Conservation (phyloP, 169 alveolate species). For the Cryptosporidium sp. region DNA sequence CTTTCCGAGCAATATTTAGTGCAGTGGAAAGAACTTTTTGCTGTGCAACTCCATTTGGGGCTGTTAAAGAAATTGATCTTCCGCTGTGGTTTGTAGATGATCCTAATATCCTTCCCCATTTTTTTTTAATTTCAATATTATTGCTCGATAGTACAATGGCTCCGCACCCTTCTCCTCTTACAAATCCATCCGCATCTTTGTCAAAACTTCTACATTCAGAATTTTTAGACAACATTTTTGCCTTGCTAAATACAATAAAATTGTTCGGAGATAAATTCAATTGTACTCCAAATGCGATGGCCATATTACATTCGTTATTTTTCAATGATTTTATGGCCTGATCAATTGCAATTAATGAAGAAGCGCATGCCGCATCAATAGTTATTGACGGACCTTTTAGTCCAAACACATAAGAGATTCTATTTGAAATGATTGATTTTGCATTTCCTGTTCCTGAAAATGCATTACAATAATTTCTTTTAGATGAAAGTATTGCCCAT, state of each 20-base stretch:
- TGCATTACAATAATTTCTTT: constrained; percentile 53
- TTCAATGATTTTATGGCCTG: constrained; percentile 46
- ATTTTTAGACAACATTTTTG: constrained; percentile 79
- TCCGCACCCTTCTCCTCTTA: constrained; percentile 83
- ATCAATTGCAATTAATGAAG: constrained; percentile 69
- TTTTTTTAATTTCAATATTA: not conserved
- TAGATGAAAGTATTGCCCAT: constrained; percentile 42
- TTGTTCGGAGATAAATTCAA: constrained; percentile 65
- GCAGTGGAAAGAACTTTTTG: constrained; percentile 79
- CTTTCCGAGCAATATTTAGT: constrained; percentile 28
- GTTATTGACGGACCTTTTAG: constrained; percentile 63
- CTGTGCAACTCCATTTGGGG: constrained; percentile 84
- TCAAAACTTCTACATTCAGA: constrained; percentile 81
- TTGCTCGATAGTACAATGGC: constrained; percentile 76
- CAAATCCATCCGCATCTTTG: constrained; percentile 81
- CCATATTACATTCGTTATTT: constrained; percentile 26
- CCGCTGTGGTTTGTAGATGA: constrained; percentile 82
- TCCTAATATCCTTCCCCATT: constrained; percentile 75
- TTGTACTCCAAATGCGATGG: constrained; percentile 69
- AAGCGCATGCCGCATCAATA: constrained; percentile 73
- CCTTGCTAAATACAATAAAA: constrained; percentile 71
- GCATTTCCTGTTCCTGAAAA: constrained; percentile 74
- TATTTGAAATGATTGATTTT: constrained; percentile 65
- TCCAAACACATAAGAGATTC: constrained; percentile 47
- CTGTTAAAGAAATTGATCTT: constrained; percentile 81